A percentile compares a stretch with the other conserved stretches of the same genome.
These are phyloP conservation scores for Astrothelium macrocarpum DNA, from an alignment of 495 filamentous ascomycete genomes.

Conservation along the genomic window DNA sequence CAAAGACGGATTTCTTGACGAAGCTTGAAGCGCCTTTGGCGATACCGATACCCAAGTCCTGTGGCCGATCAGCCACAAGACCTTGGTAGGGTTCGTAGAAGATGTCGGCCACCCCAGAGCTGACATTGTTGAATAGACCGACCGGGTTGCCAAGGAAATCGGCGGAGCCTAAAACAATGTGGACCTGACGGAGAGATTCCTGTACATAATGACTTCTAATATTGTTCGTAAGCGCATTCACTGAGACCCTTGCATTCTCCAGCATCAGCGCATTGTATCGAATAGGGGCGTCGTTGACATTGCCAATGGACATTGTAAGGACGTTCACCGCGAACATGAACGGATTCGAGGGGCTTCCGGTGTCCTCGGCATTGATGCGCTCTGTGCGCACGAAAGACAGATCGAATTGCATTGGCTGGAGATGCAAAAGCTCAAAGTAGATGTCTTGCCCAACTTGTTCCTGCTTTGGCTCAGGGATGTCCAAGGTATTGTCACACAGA, in stretches of 20 bases:
- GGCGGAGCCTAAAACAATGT: slow-evolving; percentile 91
- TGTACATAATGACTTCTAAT: slow-evolving; percentile 91
- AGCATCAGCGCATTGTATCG: slow-evolving; percentile 87
- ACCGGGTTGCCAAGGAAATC: slow-evolving; percentile 99
- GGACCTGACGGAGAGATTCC: slow-evolving; percentile 87
- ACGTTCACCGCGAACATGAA: slow-evolving; percentile 98
- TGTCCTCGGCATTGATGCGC: slow-evolving; percentile 91
- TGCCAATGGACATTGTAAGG: slow-evolving; percentile 97
- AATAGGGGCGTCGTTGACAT: slow-evolving; percentile 94
- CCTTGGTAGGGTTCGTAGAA: slow-evolving; percentile 99
- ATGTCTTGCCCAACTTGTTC: slow-evolving; percentile 80
- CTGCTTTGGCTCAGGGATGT: slow-evolving; percentile 84
- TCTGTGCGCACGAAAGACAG: slow-evolving; percentile 95
- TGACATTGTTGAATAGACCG: slow-evolving; percentile 95
- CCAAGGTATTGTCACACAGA: slow-evolving; percentile 78
- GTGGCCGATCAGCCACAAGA: slow-evolving; percentile 86
- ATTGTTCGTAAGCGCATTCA: slow-evolving; percentile 70
- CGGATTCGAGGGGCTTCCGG: slow-evolving; percentile 76
- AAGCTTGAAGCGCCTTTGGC: slow-evolving; percentile 95
- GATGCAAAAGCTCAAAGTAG: slow-evolving; percentile 93
- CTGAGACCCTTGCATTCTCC: slow-evolving; percentile 88
- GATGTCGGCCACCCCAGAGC: slow-evolving; percentile 90
- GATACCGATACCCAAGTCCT: slow-evolving; percentile 88
- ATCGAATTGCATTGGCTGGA: slow-evolving; percentile 96
- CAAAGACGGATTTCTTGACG: slow-evolving; percentile 96